Percentiles rank a stretch among this genome's conserved stretches.
Evolutionary conservation across 495 filamentous ascomycete genomes (phyloP).

Genomic region (Parathielavia appendiculata): DNA sequence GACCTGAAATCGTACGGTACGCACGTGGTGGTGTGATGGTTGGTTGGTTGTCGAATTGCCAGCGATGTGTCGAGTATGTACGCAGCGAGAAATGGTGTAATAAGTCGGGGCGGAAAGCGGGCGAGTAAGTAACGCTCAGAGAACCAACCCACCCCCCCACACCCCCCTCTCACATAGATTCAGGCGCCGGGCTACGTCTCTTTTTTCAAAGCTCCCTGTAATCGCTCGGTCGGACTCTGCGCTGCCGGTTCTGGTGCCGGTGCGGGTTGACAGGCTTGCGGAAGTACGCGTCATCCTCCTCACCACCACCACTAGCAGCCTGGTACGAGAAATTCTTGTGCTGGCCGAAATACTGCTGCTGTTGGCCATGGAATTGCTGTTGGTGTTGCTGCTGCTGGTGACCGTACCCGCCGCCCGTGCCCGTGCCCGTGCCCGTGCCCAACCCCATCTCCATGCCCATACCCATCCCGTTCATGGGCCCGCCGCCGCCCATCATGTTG

Average conservation of each 20-base stretch:
- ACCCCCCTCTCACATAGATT: no score
- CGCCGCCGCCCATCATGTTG: conserved; percentile 13
- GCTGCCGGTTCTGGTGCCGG: conserved; percentile 73
- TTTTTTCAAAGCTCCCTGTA: conserved; percentile 70
- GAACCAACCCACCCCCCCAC: no score
- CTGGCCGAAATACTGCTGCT: conserved; percentile 16
- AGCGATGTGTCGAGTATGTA: no score
- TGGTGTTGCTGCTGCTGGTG: conserved; percentile 26
- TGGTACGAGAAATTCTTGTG: conserved; percentile 54
- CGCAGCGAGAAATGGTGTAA: no score
- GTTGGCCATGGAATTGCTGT: conserved; percentile 25
- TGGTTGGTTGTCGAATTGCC: no score
- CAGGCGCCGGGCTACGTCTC: background rate
- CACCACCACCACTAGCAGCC: conserved; percentile 44
- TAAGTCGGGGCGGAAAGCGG: no score
- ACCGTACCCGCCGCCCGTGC: conserved; percentile 12
- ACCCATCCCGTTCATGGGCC: conserved; percentile 29
- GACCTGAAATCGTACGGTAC: no score
- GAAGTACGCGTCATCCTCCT: conserved; percentile 91
- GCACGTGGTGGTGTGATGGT: no score
- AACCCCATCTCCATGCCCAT: conserved; percentile 29
- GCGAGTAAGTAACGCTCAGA: no score
- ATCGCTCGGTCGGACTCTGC: conserved; percentile 77
- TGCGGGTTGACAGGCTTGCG: conserved; percentile 94
- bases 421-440: conserved; percentile 32